These are phyloP conservation scores for Chalara sp. DNA, from an alignment of 2,329 filamentous ascomycete species.

Conservation along the genomic window DNA sequence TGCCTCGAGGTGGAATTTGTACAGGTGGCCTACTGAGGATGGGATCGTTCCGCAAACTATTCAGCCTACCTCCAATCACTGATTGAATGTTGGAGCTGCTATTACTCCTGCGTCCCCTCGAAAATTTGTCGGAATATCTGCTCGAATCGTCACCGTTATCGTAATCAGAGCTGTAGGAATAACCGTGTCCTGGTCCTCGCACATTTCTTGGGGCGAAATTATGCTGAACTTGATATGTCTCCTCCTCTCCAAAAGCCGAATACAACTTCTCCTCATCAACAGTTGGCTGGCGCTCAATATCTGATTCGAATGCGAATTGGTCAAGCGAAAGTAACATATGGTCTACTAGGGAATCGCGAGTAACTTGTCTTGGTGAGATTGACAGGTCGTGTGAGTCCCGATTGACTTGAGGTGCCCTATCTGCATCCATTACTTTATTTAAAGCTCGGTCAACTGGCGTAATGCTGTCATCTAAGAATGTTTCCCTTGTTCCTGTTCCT, in stretches of 20 bases:
- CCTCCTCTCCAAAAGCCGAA: conserved; percentile 22
- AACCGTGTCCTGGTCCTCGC: conserved; percentile 31
- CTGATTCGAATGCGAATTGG: conserved; percentile 58
- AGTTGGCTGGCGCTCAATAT: conserved; percentile 17
- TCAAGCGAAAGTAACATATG: conserved; percentile 94
- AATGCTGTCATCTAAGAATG: conserved; percentile 27
- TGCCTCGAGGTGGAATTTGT: conserved; percentile 35
- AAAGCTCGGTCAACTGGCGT: conserved; percentile 24
- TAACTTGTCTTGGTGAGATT: conserved; percentile 67
- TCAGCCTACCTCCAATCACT: conserved; percentile 48
- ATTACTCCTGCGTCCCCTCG: conserved; percentile 65
- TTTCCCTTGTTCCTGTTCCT: conserved; percentile 19
- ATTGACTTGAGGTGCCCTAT: conserved; percentile 8
- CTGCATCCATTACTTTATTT: conserved; percentile 18
- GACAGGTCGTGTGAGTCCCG: conserved; percentile 67
- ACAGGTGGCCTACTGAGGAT: conserved; percentile 1
- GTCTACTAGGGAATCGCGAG: conserved; percentile 85
- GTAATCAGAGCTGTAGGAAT: conserved; percentile 57
- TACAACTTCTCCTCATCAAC: conserved; percentile 24
- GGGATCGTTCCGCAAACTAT: conserved; percentile 44
- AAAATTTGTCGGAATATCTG: conserved; percentile 42
- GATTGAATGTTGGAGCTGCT: conserved; percentile 69
- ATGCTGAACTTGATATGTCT: conserved; percentile 18
- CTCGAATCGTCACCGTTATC: conserved; percentile 48
- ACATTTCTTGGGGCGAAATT: conserved; percentile 19